phyloP scores from a whole-genome alignment of 352 stramenopile species.

The Phytopythium vexans region DNA sequence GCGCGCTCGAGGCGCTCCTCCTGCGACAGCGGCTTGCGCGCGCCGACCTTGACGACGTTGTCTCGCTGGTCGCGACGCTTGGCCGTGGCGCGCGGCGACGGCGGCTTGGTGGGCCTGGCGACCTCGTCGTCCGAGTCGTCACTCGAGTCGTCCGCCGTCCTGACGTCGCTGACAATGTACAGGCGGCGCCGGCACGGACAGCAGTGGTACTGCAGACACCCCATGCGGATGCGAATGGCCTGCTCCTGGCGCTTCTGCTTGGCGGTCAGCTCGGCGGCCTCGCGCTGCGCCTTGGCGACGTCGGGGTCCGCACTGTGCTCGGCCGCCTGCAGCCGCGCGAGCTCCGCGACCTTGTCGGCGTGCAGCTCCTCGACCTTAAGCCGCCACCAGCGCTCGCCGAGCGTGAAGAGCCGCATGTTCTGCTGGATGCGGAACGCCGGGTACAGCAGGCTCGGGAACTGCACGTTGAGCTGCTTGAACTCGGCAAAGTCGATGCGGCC shows the following conservation, averaged over 20 bases:
- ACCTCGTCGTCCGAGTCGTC: slow-evolving; percentile 34
- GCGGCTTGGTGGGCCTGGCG: slow-evolving; percentile 12
- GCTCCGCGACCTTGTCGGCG: slow-evolving; percentile 39
- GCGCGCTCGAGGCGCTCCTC: slow-evolving; percentile 64
- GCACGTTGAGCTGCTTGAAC: slow-evolving; percentile 57
- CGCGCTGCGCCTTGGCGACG: slow-evolving; percentile 21
- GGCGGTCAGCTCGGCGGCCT: slow-evolving; percentile 14
- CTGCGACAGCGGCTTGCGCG: slow-evolving; percentile 63
- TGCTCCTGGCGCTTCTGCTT: slow-evolving; percentile 59
- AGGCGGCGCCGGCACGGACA: slow-evolving; percentile 55
- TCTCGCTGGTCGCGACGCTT: slow-evolving; percentile 32
- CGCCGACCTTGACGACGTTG: slow-evolving; percentile 51
- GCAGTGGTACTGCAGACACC: slow-evolving; percentile 60
- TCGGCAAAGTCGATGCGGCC: slow-evolving; percentile 72
- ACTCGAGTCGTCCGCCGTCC: slow-evolving; percentile 23
- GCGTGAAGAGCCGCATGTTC: slow-evolving; percentile 65
- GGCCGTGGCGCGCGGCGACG: slow-evolving; percentile 3
- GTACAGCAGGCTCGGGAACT: slow-evolving; percentile 67
- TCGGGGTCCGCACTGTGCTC: slow-evolving; percentile 29
- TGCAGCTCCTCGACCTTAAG: slow-evolving; percentile 51
- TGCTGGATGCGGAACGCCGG: slow-evolving; percentile 72
- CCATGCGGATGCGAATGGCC: slow-evolving; percentile 61
- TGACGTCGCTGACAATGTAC: slow-evolving; percentile 53
- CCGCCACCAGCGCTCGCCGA: slow-evolving; percentile 66
- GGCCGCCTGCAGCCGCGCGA: slow-evolving; percentile 24